Base-by-base conservation (phyloP, 306 rosid genomes). In the Vachellia pachyceras region DNA sequence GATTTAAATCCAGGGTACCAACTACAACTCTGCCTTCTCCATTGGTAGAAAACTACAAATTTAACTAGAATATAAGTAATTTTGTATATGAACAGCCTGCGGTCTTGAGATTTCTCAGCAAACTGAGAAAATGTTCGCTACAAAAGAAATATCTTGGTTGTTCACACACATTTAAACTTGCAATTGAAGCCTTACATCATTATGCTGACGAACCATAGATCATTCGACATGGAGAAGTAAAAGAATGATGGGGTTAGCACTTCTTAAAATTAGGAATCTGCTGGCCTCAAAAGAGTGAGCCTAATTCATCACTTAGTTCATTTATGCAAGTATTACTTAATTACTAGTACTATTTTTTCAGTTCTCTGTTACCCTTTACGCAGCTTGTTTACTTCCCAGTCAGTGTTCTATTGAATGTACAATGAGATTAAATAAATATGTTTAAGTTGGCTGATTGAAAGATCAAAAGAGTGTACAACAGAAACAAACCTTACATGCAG, bases 401-500 rank as follows among this genome's bases (percentile, higher is more conserved):
- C 39, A 41, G 52, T 13, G 54, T 14, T 71, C 41, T 46, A 25
- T 25, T 46, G 13, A 49, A 17, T 58, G 18, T 13, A 49, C 35
- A 17, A 29, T 7, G 44, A 15, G 25, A 47, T 6, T 29, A 7
- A 15, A 72, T n/a, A 49, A n/a, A 12, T 49, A 37, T 35, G 37
- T 12, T 20, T 10, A 18, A 33, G 22, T 7, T 66, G 23, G 46
- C 9, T 36, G 23, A n/a, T n/a, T n/a, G n/a, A n/a, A n/a, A n/a
- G n/a, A 55, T n/a, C 12, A 57, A 41, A 55, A 12, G 73, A 82
- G 81, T 17, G 9, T 18, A 65, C 66, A 85, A 77, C 75, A 77
- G 40, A 75, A 82, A 90, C 99, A 80, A 80, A 95, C 98, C 99
- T 95, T 95, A 88, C 99, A 95, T 73, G 82, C 77, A 82, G 98